These are phyloP conservation scores for Tolypocladium tropicale DNA, from an alignment of 2,329 filamentous ascomycete genomes.

Conservation along the genomic window DNA sequence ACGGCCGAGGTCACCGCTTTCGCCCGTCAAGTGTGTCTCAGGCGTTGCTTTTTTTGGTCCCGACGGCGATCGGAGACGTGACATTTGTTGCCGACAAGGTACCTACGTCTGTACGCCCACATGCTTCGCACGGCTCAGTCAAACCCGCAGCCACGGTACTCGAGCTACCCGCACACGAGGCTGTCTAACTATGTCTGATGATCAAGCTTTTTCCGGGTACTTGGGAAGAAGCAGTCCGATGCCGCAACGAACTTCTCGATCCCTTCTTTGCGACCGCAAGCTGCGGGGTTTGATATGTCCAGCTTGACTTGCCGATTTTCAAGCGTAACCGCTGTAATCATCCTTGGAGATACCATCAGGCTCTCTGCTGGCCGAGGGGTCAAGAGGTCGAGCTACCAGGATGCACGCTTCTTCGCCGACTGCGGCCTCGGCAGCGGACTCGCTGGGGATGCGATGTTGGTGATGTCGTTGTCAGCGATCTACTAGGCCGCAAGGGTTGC, in stretches of 20 bases:
- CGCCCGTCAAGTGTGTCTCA: neutral
- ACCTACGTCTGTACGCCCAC: too few species aligned
- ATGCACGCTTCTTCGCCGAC: neutral
- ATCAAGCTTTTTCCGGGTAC: neutral
- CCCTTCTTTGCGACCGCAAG: too few species aligned
- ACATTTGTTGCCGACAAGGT: too few species aligned
- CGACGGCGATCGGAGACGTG: neutral
- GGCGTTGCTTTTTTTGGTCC: neutral
- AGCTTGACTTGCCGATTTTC: neutral
- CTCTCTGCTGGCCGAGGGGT: too few species aligned
- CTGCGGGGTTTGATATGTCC: neutral
- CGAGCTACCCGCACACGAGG: neutral
- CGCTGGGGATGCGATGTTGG: neutral
- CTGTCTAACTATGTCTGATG: neutral
- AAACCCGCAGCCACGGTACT: neutral
- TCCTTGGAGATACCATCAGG: too few species aligned
- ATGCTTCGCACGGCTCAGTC: neutral
- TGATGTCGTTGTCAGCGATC: neutral
- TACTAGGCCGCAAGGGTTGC: neutral
- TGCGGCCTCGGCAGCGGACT: neutral
- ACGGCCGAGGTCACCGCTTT: neutral
- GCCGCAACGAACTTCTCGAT: too few species aligned
- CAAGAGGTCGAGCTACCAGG: neutral
- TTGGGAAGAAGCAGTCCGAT: neutral
- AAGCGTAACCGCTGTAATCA: neutral